Percentiles rank a stretch among this genome's conserved stretches.
These are phyloP conservation scores for Trichoderma oligosporum DNA, from an alignment of 2,329 filamentous ascomycete species.

Conservation along the genomic window DNA sequence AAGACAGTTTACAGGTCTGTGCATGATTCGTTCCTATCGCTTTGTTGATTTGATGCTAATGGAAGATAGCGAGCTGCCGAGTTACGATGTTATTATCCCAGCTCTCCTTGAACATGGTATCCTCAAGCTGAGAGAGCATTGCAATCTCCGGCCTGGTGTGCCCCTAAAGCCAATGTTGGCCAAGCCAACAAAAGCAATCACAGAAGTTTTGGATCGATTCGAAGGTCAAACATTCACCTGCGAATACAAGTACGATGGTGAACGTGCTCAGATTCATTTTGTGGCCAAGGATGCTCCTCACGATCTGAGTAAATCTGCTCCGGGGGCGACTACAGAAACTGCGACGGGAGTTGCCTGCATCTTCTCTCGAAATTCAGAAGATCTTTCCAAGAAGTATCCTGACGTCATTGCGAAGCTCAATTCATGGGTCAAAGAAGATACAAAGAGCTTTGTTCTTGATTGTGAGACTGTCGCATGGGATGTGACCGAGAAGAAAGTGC, in stretches of 20 bases:
- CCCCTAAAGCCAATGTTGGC: constrained; percentile 98
- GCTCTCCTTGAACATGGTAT: constrained; percentile 85
- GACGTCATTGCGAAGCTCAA: constrained; percentile 87
- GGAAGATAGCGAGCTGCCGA: constrained; percentile 74
- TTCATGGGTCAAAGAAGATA: constrained; percentile 83
- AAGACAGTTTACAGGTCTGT: constrained; percentile 83
- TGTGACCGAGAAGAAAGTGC: constrained; percentile 85
- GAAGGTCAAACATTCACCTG: constrained; percentile 95
- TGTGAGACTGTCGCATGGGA: constrained; percentile 99
- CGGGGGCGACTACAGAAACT: constrained; percentile 60
- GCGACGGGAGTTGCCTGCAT: constrained; percentile 80
- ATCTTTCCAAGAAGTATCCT: constrained; percentile 94
- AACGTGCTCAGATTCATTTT: constrained; percentile 97
- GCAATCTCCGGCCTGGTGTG: constrained; percentile 88
- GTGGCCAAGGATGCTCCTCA: constrained; percentile 75
- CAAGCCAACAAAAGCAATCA: constrained; percentile 97
- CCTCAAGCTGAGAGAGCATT: constrained; percentile 73
- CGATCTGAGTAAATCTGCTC: constrained; percentile 61
- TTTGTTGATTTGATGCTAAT: constrained; percentile 32
- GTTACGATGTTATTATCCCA: constrained; percentile 92
- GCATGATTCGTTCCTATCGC: background rate
- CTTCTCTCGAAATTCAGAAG: constrained; percentile 96
- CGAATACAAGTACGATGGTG: constrained; percentile 98
- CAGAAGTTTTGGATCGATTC: constrained; percentile 93
- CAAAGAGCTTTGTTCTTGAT: constrained; percentile 95